Evolutionary conservation across 495 filamentous ascomycete species (phyloP), one percentile per base, ranked within the genome.

Genomic region (Margaritispora aquatica): DNA sequence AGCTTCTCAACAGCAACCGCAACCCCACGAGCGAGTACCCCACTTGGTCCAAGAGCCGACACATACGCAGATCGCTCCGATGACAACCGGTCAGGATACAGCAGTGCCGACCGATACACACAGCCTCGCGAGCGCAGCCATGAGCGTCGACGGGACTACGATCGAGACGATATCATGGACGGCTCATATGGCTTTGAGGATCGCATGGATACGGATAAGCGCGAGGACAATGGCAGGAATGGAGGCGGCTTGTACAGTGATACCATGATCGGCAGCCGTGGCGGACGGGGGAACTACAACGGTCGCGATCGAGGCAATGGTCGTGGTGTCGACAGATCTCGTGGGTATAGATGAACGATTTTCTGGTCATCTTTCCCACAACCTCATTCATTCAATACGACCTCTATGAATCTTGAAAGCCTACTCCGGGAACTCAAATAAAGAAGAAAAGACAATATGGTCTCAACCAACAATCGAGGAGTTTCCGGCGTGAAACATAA

Each of bases 141-240:
- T 36, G 71, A 77, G 22, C 73, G 77, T 34, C 66, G 71, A 24
- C 67, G 66, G 63, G 66, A 73, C 64, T 68, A 77, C 44, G 70
- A 74, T 27, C 74, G 77, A 22, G 75, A 80, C 7, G 70, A 75
- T 5, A 57, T 86, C 5, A 74, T 87, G 31, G 83, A 88, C 61
- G 86, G 85, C 13, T 78, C 74, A 13, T 78, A 80, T 63, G 86
- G 85, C 1, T 87, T 87, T 59, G 74, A 73, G 10, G 76, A 83
- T 55, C 70, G 73, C n/a, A 80, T 79, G 77, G 77, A 83, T 1
- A 75, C 65, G 11, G 74, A 78, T 49, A 63, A 68, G 41, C 55
- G 55, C 1, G 17, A 62, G 22, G 47, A 55, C 21, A 60, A 57
- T 31, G 65, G 63, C 17, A 44, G 38, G 19, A 20, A 31, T 20